phyloP scores from a whole-genome alignment of 768 basidiomycete species.

The Infundibulicybe gibba region DNA sequence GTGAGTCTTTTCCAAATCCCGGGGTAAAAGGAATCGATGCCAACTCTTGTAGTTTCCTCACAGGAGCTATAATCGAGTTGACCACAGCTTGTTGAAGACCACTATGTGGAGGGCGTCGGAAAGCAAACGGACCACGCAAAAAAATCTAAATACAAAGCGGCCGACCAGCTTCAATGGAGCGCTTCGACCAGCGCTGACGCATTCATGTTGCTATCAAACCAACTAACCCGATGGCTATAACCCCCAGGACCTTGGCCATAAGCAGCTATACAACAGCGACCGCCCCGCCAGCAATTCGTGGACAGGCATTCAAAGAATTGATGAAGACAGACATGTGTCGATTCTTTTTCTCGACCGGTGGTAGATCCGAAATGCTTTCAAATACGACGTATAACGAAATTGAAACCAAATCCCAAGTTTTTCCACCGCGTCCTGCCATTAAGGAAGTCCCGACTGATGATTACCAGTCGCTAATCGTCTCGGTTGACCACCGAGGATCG shows the following conservation, averaged over 20 bases:
- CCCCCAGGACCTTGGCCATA: conserved; percentile 3
- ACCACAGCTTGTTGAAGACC: conserved; percentile 1
- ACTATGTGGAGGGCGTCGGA: not conserved
- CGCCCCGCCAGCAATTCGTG: conserved; percentile 9
- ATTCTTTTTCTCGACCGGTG: conserved; percentile 4
- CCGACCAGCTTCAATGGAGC: conserved; percentile 11
- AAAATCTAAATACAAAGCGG: conserved; percentile 2
- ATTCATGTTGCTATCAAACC: too few species aligned
- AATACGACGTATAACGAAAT: conserved; percentile 9
- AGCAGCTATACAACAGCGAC: conserved; percentile 5
- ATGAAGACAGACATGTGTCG: conserved; percentile 5
- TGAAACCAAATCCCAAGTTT: conserved; percentile 6
- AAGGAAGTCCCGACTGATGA: conserved; percentile 4
- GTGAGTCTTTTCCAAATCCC: conserved; percentile 1
- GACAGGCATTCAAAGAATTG: conserved; percentile 7
- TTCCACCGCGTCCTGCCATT: conserved; percentile 5
- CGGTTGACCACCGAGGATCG: conserved; percentile 5
- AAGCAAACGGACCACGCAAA: conserved; percentile 4
- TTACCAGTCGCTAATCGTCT: conserved; percentile 7
- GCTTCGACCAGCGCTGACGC: not conserved
- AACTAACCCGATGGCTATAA: not conserved
- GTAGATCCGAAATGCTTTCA: conserved; percentile 12
- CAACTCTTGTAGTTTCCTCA: not conserved
- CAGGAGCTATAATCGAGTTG: conserved; percentile 2
- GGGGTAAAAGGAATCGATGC: not conserved